These are phyloP conservation scores for Polygonum maritimum DNA, from an alignment of 148 eudicot species.

Conservation along the genomic window DNA sequence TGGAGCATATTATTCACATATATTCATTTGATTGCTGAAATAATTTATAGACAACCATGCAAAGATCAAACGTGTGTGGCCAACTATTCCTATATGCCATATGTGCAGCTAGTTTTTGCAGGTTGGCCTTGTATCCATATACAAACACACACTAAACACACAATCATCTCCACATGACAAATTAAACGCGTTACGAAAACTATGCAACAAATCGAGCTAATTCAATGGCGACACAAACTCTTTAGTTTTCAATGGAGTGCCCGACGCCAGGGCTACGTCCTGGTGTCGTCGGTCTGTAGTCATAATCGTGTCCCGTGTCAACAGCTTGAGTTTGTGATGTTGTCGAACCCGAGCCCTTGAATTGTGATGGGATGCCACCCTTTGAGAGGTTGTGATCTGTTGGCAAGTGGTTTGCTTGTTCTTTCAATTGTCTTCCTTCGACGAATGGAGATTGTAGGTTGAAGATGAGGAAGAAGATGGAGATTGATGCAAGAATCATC, in stretches of 20 bases:
- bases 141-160: constrained; percentile 1
- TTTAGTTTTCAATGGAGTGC: constrained; percentile 30
- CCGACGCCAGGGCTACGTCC: constrained; percentile 58
- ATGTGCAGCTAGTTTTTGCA: background rate
- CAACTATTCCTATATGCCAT: constrained; percentile 2
- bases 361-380: background rate
- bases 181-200: background rate
- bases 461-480: constrained; percentile 4
- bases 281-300: constrained; percentile 38
- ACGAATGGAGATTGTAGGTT: background rate
- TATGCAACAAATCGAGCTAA: background rate
- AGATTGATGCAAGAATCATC: background rate
- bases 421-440: background rate
- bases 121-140: background rate
- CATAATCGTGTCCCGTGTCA: constrained; percentile 17
- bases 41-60: background rate
- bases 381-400: background rate
- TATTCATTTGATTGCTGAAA: background rate
- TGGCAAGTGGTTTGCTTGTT: background rate
- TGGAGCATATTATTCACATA: background rate
- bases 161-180: background rate
- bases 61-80: background rate
- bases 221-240: background rate
- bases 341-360: background rate
- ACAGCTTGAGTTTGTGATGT: constrained; percentile 6